Base-by-base conservation (phyloP, 1,139 yeast species). In the Entelexis paramagnoliae region DNA sequence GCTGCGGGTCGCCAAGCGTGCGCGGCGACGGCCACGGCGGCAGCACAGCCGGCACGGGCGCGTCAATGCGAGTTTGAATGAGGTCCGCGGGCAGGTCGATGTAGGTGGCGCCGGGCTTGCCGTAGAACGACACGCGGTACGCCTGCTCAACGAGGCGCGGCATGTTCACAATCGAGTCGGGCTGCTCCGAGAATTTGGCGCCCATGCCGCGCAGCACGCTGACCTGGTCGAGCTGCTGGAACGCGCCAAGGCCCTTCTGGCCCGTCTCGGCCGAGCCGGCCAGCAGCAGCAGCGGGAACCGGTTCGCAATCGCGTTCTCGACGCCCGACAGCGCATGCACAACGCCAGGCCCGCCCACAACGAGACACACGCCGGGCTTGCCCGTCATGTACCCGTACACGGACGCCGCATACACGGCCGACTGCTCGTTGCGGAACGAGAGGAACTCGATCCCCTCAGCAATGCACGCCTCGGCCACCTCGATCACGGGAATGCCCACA, bases 301-400 rank as follows among this genome's bases (percentile, higher is more conserved):
- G 70, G 62, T 80, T 80, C 50, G 74, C 68, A 41, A 68, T 69
- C 9, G 85, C 75, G 60, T 80, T 80, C 59, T 77, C 79, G 2
- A 78, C 72, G 9, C 86, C 86, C 0, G 86, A 76, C 47, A 78
- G 59, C 0, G 83, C 80, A 58, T 80, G 85, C 10, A 80, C 69
- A 1, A 80, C 69, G 5, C 86, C 86, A 0, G 86, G 85, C 0
- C 86, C 86, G 20, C 86, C 86, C 2, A 81, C 86, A 0, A 79
- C 83, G 2, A 80, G 67, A 17, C 79, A 63, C 0, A 80, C 82
- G 20, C 83, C 85, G 0, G 86, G 86, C 52, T 65, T 66, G 0
- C 78, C 77, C 3, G 81, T 79, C 44, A 80, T 63, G 59, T 77
- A 80, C 0, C 85, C 85, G 61, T 80, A 80, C 0, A 76, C 73